Evolutionary conservation across 2,329 filamentous ascomycete species (phyloP).

Genomic region (Aspergillus tanneri): DNA sequence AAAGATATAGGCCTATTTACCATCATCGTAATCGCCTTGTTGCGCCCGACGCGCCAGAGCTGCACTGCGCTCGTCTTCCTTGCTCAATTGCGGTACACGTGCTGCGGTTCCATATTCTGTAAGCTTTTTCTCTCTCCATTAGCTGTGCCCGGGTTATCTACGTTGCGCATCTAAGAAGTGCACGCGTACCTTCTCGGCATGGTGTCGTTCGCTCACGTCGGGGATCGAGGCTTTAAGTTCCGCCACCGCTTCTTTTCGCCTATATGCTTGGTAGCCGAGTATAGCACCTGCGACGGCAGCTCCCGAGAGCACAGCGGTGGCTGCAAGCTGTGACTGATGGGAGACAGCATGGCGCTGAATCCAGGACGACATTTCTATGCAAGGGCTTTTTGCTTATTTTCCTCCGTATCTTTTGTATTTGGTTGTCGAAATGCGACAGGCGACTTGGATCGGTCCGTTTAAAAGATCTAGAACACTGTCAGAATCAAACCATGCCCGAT

Average conservation of each 20-base stretch:
- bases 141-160: neutral
- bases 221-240: slow-evolving; percentile 64
- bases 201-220: slow-evolving; percentile 51
- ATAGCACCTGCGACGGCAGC: slow-evolving; percentile 52
- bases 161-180: neutral
- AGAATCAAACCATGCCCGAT: neutral
- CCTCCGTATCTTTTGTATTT: no score
- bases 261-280: slow-evolving; percentile 57
- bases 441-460: no score
- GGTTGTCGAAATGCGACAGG: no score
- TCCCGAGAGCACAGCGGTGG: slow-evolving; percentile 45
- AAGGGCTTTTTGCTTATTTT: no score
- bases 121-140: slow-evolving; percentile 40
- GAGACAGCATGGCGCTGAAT: slow-evolving; percentile 43
- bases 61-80: slow-evolving; percentile 59
- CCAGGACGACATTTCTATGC: slow-evolving; percentile 49
- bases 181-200: slow-evolving; percentile 48
- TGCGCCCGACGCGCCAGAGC: slow-evolving; percentile 60
- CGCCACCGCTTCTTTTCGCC: slow-evolving; percentile 55
- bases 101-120: slow-evolving; percentile 50
- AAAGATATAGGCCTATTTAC: slow-evolving; percentile 32
- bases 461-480: no score
- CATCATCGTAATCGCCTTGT: slow-evolving; percentile 64
- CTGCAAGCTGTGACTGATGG: slow-evolving; percentile 44
- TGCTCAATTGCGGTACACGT: slow-evolving; percentile 32